Evolutionary conservation across 305 asterid species (phyloP).

Genomic region (Fraxinus latifolia): DNA sequence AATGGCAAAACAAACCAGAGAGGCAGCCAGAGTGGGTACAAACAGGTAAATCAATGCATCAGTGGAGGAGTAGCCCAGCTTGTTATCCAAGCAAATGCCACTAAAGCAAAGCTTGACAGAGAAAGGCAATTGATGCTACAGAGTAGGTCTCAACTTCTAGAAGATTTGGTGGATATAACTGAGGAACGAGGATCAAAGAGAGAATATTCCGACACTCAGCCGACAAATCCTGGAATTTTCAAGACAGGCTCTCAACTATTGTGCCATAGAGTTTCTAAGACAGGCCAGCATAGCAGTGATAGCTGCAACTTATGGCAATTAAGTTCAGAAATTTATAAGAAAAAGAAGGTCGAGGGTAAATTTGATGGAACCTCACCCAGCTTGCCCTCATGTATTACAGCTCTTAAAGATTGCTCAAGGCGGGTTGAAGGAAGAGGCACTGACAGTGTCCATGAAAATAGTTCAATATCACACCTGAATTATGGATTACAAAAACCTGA

Average conservation of each 20-base stretch:
- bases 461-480: slow-evolving; percentile 29
- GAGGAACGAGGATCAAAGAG: slow-evolving; percentile 48
- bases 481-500: slow-evolving; percentile 26
- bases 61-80: slow-evolving; percentile 33
- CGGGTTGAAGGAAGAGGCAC: slow-evolving; percentile 31
- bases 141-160: slow-evolving; percentile 30
- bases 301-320: slow-evolving; percentile 27
- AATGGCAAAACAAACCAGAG: slow-evolving; percentile 35
- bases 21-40: slow-evolving; percentile 28
- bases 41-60: slow-evolving; percentile 38
- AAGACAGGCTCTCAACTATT: slow-evolving; percentile 38
- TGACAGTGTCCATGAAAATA: slow-evolving; percentile 29
- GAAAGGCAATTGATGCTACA: slow-evolving; percentile 36
- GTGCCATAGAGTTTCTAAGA: slow-evolving; percentile 29
- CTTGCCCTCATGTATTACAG: slow-evolving; percentile 31
- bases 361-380: slow-evolving; percentile 29
- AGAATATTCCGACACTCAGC: slow-evolving; percentile 29
- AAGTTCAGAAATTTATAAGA: slow-evolving; percentile 30
- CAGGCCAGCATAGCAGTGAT: slow-evolving; percentile 14
- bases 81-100: slow-evolving; percentile 37
- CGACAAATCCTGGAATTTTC: slow-evolving; percentile 27
- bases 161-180: slow-evolving; percentile 23
- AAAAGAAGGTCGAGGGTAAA: slow-evolving; percentile 30
- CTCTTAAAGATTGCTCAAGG: slow-evolving; percentile 31
- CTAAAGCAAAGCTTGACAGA: slow-evolving; percentile 25